Evolutionary conservation across 768 basidiomycete species (phyloP), one percentile per base, ranked within the genome.

Genomic region (Mrakia frigida): DNA sequence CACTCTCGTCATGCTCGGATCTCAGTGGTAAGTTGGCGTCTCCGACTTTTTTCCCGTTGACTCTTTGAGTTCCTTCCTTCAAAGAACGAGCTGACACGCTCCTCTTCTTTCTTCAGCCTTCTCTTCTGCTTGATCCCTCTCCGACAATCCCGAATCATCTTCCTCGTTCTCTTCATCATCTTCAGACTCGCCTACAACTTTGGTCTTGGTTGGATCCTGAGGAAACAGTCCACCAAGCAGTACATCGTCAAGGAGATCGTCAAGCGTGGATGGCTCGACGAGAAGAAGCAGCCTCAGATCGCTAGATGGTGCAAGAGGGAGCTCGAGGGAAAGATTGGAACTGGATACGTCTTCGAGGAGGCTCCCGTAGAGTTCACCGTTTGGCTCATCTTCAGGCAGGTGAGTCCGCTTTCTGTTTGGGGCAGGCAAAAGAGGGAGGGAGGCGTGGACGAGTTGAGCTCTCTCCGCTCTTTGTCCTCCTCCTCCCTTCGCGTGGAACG

Each of bases 321-420:
- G 81, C 87, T 98, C 2, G 89, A 86, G 25, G 92, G 90, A 28
- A 98, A 97, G 86, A 94, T 98, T 93, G 94, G 94, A 59, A 89
- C 89, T 78, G 93, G 93, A 79, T 98, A 97, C 82, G 90, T 90
- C 6, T 96, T 96, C 82, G 92, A 97, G 81, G 93, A 93, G 80
- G 87, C 96, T 23, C 95, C 95, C 0, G 82, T 93, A 53, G 95
- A 98, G 83, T 98, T 96, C 84, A 98, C 98, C 80, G 88, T 92
- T 0, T 99, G 96, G 97, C 86, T 99, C 41, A 87, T 98, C 76
- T 99, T 98, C 84, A 89, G 77, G 59, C 77, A 78, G 69, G 76
- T 70, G 16, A 18, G 74, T 61, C 1, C 39, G 59, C n/a, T n/a
- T n/a, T n/a, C n/a, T n/a, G n/a, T n/a, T n/a, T n/a, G 18, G 37